Conservation (phyloP, 768 basidiomycete species). For the Pulveroboletus sp. region DNA sequence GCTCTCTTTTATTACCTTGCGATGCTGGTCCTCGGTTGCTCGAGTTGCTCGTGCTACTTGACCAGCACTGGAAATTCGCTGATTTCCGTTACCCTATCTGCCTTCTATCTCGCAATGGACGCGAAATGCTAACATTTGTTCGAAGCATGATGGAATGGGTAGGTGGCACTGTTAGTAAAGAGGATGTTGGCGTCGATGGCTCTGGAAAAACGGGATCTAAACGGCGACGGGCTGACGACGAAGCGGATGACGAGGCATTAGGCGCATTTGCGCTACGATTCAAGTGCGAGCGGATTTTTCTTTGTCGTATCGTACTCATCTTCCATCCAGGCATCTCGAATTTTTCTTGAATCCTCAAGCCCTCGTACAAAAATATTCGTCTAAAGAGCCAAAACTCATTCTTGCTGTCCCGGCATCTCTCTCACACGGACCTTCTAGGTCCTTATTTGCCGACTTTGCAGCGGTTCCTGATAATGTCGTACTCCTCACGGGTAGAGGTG, state of each 20-base stretch:
- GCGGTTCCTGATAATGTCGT: conserved; percentile 81
- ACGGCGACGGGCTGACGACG: conserved; percentile 60
- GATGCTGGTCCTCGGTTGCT: conserved; percentile 94
- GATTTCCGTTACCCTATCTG: conserved; percentile 86
- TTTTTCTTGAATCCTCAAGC: conserved; percentile 85
- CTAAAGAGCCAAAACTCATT: conserved; percentile 89
- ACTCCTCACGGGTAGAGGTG: conserved; percentile 75
- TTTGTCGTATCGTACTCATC: not conserved
- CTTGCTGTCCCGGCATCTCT: conserved; percentile 91
- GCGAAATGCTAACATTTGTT: conserved; percentile 92
- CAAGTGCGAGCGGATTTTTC: conserved; percentile 51
- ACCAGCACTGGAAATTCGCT: conserved; percentile 96
- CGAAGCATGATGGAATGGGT: conserved; percentile 99
- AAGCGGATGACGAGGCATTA: conserved; percentile 77
- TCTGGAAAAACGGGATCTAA: conserved; percentile 51
- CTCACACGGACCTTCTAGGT: conserved; percentile 88
- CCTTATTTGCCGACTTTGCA: conserved; percentile 85
- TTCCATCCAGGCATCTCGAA: conserved; percentile 72
- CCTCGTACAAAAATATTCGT: conserved; percentile 77
- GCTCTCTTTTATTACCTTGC: conserved; percentile 86
- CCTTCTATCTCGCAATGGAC: conserved; percentile 85
- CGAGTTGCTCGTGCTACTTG: conserved; percentile 92
- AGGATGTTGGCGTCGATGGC: conserved; percentile 83
- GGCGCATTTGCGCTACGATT: conserved; percentile 89
- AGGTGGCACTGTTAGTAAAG: conserved; percentile 91